Percentiles rank a stretch among this genome's conserved stretches.
Evolutionary conservation across 257 asterid genomes (phyloP).

Genomic region (Primulina eburnea): DNA sequence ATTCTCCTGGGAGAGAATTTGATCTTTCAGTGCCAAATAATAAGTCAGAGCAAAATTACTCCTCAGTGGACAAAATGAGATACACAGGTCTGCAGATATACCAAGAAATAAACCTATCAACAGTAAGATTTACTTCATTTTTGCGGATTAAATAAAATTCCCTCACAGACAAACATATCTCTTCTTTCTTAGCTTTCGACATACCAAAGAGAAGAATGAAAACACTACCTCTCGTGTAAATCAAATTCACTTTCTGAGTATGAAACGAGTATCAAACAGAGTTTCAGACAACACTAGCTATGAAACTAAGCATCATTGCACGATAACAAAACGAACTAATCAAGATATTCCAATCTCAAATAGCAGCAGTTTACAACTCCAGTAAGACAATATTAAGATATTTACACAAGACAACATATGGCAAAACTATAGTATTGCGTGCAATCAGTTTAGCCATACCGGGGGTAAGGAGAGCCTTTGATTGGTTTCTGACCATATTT

Average conservation of each 20-base stretch:
- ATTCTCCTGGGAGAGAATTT: too few relatives aligned
- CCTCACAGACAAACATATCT: background rate
- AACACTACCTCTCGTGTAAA: background rate
- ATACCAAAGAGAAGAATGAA: background rate
- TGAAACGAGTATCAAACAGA: background rate
- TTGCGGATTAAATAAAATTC: background rate
- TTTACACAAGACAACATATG: background rate
- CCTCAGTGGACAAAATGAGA: background rate
- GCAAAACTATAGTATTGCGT: background rate
- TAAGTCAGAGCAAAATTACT: background rate
- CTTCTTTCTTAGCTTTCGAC: background rate
- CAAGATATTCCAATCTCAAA: conserved; percentile 2
- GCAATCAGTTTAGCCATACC: conserved; percentile 35
- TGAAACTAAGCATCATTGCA: background rate
- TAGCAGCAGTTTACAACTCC: background rate
- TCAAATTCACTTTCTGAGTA: background rate
- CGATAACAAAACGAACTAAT: background rate
- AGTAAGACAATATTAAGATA: background rate
- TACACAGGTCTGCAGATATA: background rate
- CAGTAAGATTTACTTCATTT: background rate
- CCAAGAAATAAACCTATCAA: background rate
- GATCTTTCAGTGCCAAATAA: too few relatives aligned
- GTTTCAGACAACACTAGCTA: background rate
- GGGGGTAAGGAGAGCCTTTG: conserved; percentile 79
- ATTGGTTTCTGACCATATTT: conserved; percentile 82